Evolutionary conservation across 805 yeast species (phyloP), one percentile per base, ranked within the genome.

Genomic region (Jamesozyma gamospora): DNA sequence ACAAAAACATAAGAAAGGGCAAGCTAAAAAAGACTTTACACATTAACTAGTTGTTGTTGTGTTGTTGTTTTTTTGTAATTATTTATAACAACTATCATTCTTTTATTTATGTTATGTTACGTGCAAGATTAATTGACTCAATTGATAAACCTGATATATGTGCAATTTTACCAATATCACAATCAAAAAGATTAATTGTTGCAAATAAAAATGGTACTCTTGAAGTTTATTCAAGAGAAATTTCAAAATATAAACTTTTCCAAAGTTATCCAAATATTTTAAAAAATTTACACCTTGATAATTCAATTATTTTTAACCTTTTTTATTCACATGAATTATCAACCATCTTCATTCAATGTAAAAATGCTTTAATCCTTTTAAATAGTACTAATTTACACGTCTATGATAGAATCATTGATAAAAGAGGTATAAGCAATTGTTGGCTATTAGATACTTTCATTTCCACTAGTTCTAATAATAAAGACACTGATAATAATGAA

Each of bases 351-450:
- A 55, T 53, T 6, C 46, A 48, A 36, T 53, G 55, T 37, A 50
- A 50, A 15, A 52, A 48, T 31, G 45, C 48, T 11, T 37, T 58
- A 3, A 43, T 51, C 3, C 31, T 60, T 25, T 42, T 58, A 21
- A 58, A 56, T 39, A 49, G 59, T 36, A 45, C 56, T 2, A 60
- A 58, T 36, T 42, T 60, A 40, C 55, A 51, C 26, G 47, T 51
- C n/a, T 60, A 53, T 43, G 64, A 60, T 39, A 46, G 49, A 40
- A 50, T 60, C 9, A 45, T 51, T 13, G 64, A 60, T 40, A 53
- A 51, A 28, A 45, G 62, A 28, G 61, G 62, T 4, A 53, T 57
- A 11, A 41, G 41, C 3, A 34, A 48, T 33, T 47, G 51, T 14
- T 58, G 63, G 62, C 29, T 50, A 16, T 38, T 49, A 32, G 52